These are phyloP conservation scores for Beauveria bassiana DNA, from an alignment of 2,329 filamentous ascomycete genomes.

Conservation along the genomic window DNA sequence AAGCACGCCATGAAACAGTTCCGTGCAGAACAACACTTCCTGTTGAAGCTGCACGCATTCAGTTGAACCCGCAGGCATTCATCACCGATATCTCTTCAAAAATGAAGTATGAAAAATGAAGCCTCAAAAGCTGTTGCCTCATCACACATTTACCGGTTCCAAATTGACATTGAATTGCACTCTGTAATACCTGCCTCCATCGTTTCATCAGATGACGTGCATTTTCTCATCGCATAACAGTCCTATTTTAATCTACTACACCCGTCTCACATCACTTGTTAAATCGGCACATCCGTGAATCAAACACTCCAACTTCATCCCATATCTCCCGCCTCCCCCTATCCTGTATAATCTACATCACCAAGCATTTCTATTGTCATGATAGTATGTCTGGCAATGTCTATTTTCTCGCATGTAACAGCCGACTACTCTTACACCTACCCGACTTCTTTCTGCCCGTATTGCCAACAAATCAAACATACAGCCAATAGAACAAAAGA, in stretches of 20 bases:
- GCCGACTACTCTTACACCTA: constrained; percentile 1
- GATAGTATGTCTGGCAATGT: background rate
- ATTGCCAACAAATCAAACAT: background rate
- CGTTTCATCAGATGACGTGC: background rate
- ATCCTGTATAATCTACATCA: background rate
- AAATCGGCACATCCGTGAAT: background rate
- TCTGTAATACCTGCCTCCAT: background rate
- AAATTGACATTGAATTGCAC: background rate
- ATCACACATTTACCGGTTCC: background rate
- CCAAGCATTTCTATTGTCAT: background rate
- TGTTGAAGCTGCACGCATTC: background rate
- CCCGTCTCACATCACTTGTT: background rate
- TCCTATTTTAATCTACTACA: background rate
- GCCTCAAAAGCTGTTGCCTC: background rate
- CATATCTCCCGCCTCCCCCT: too few relatives aligned
- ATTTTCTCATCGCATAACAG: background rate
- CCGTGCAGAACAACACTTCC: background rate
- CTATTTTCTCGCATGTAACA: background rate
- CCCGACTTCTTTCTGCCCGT: background rate
- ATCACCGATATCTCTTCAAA: too few relatives aligned
- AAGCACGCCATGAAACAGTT: background rate
- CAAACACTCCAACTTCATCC: background rate
- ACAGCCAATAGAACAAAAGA: constrained; percentile 1
- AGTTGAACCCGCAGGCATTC: too few relatives aligned
- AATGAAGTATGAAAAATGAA: too few relatives aligned